phyloP scores from a whole-genome alignment of 2,329 filamentous ascomycete genomes.

The Dactylellina haptotyla region DNA sequence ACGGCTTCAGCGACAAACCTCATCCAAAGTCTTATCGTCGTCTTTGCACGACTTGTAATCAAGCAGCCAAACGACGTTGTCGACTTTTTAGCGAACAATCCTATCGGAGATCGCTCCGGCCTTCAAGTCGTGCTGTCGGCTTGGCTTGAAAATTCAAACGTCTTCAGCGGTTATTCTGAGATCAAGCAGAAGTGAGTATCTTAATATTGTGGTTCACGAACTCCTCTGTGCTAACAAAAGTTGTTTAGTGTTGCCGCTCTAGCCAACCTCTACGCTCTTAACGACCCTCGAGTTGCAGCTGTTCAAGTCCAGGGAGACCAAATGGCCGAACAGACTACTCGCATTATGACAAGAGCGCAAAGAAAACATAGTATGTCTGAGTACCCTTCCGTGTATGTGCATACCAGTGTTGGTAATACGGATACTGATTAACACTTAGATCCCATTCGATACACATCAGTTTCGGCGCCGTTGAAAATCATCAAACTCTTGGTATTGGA shows the following conservation, averaged over 20 bases:
- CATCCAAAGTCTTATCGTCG: slow-evolving; percentile 80
- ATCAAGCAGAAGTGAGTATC: slow-evolving; percentile 86
- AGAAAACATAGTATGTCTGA: slow-evolving; percentile 76
- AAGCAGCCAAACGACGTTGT: slow-evolving; percentile 88
- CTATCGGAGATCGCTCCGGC: slow-evolving; percentile 82
- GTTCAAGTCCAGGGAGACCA: slow-evolving; percentile 92
- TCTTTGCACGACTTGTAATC: slow-evolving; percentile 90
- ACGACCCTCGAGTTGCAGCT: slow-evolving; percentile 80
- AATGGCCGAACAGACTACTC: slow-evolving; percentile 78
- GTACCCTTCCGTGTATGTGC: slow-evolving; percentile 53
- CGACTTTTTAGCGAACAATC: slow-evolving; percentile 85
- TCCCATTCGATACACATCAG: slow-evolving; percentile 87
- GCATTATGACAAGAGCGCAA: slow-evolving; percentile 93
- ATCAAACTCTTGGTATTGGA: slow-evolving; percentile 95
- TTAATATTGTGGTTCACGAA: slow-evolving; percentile 57
- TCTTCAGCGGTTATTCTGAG: slow-evolving; percentile 97
- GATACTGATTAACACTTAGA: slow-evolving; percentile 64
- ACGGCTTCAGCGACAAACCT: slow-evolving; percentile 86
- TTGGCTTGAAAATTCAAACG: slow-evolving; percentile 96
- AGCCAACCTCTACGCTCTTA: slow-evolving; percentile 87
- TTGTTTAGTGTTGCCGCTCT: slow-evolving; percentile 82
- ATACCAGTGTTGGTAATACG: slow-evolving; percentile 38
- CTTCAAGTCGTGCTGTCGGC: slow-evolving; percentile 88
- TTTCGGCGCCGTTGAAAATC: slow-evolving; percentile 91
- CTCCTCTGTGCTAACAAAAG: slow-evolving; percentile 55